phyloP scores from a whole-genome alignment of 371 early-diverging fungal species.

The Capniomyces stellatus region DNA sequence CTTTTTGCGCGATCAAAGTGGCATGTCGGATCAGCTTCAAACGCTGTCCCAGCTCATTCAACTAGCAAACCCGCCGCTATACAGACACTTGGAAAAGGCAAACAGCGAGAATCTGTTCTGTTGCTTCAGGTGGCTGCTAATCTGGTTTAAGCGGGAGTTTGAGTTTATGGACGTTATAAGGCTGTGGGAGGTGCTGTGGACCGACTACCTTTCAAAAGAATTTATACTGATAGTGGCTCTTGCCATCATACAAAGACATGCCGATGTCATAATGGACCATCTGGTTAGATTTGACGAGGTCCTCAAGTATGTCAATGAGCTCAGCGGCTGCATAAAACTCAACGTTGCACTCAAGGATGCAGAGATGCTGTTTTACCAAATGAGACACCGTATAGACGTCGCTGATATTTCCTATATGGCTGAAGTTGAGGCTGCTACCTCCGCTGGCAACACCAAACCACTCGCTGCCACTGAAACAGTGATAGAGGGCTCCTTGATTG shows the following conservation, averaged over 20 bases:
- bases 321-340: conserved; percentile 53
- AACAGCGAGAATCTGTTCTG: conserved; percentile 73
- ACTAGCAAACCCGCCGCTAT: conserved; percentile 62
- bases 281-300: conserved; percentile 71
- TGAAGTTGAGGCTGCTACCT: not conserved
- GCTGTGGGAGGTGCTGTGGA: conserved; percentile 84
- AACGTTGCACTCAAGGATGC: conserved; percentile 58
- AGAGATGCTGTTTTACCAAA: conserved; percentile 56
- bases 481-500: not conserved
- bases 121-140: conserved; percentile 89
- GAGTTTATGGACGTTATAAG: conserved; percentile 58
- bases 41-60: conserved; percentile 53
- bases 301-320: conserved; percentile 78
- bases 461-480: not conserved
- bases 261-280: conserved; percentile 51
- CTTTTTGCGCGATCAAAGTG: conserved; percentile 28
- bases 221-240: conserved; percentile 78
- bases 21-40: conserved; percentile 71
- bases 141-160: conserved; percentile 91
- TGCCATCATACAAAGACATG: conserved; percentile 67
- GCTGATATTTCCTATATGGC: too few species aligned
- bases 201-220: conserved; percentile 55
- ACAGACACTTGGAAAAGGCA: conserved; percentile 48
- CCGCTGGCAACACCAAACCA: not conserved
- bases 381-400: conserved; percentile 35